Evolutionary conservation across 1,139 yeast species (phyloP), one percentile per base, ranked within the genome.

Genomic region (Yamadazyma dushanensis): DNA sequence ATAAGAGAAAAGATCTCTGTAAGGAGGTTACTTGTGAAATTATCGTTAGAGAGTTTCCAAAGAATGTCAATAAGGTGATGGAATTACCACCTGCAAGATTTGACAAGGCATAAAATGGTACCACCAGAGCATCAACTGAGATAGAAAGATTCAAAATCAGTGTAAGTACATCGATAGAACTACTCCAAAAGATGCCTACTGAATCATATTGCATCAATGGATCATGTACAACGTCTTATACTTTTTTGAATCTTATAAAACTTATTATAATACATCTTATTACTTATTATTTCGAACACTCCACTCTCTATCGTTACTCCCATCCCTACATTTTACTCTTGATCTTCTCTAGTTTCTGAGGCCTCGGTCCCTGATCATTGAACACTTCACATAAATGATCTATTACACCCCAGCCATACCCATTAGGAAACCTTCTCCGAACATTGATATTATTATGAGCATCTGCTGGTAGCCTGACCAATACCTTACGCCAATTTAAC

Each of bases 391-490:
- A 57, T 17, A 62, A 37, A 38, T 60, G 64, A 40, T 84, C 88
- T 20, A 92, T 68, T 0, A 89, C 96, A 1, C 85, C 88, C 96
- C 97, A 90, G 2, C 99, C 99, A 59, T 83, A 90, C 0, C 96
- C 95, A 62, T 92, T 92, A 8, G 95, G 80, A 66, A 87, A 92
- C 42, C 89, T 65, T 47, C 99, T 69, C 45, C 99, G 66, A 1
- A 92, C 98, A 11, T 86, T 70, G 29, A 94, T 89, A 52, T 92
- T 92, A 54, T 92, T 92, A 56, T 92, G 99, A 0, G 99, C 96
- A 59, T 92, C 99, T 0, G 97, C 96, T 36, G 83, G 82, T 39
- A 94, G 61, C 35, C 80, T 77, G 2, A 92, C 97, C 31, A 94
- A 62, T 1, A 94, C 95, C 57, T 92, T 92, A 29, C 98, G 69